These are phyloP conservation scores for Chlorella sp. DNA, from an alignment of 139 green algal genomes.

Conservation along the genomic window DNA sequence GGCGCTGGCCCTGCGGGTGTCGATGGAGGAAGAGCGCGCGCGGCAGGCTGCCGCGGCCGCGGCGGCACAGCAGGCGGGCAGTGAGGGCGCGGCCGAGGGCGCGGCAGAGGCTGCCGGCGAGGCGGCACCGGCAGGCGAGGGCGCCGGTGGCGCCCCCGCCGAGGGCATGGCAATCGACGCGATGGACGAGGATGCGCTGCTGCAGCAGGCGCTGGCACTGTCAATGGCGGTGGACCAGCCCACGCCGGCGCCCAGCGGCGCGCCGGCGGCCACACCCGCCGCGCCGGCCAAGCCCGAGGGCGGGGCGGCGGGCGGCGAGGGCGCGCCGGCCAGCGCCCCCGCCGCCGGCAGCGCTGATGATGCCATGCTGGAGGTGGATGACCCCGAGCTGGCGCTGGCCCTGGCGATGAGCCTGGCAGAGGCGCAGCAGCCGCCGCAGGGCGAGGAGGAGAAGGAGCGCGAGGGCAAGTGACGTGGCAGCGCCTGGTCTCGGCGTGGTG, in stretches of 20 bases:
- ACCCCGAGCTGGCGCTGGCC: slow-evolving; percentile 46
- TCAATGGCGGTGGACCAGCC: slow-evolving; percentile 72
- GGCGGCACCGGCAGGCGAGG: background rate
- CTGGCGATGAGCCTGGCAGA: slow-evolving; percentile 33
- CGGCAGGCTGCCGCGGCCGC: slow-evolving; percentile 73
- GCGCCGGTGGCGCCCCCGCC: slow-evolving; percentile 1
- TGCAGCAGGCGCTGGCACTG: slow-evolving; percentile 92
- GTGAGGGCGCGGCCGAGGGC: slow-evolving; percentile 21
- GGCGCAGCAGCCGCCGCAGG: slow-evolving; percentile 22
- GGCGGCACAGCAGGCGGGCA: slow-evolving; percentile 32
- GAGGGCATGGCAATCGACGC: slow-evolving; percentile 44
- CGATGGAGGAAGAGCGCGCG: slow-evolving; percentile 96
- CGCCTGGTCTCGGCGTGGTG: too few species aligned
- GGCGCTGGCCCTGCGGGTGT: slow-evolving; percentile 81
- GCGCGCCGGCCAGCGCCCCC: background rate
- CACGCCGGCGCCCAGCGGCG: slow-evolving; percentile 10
- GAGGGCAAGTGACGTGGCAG: too few species aligned
- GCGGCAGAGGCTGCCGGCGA: slow-evolving; percentile 3
- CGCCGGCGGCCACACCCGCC: slow-evolving; percentile 14
- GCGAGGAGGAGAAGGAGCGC: background rate
- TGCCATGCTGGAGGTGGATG: slow-evolving; percentile 36
- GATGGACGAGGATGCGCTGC: slow-evolving; percentile 82
- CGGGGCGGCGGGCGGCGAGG: background rate
- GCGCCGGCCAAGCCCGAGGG: slow-evolving; percentile 18
- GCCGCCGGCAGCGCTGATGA: slow-evolving; percentile 2